Evolutionary conservation across 139 green algal genomes (phyloP), one percentile per base, ranked within the genome.

Genomic region (Diplosphaera chodatii): DNA sequence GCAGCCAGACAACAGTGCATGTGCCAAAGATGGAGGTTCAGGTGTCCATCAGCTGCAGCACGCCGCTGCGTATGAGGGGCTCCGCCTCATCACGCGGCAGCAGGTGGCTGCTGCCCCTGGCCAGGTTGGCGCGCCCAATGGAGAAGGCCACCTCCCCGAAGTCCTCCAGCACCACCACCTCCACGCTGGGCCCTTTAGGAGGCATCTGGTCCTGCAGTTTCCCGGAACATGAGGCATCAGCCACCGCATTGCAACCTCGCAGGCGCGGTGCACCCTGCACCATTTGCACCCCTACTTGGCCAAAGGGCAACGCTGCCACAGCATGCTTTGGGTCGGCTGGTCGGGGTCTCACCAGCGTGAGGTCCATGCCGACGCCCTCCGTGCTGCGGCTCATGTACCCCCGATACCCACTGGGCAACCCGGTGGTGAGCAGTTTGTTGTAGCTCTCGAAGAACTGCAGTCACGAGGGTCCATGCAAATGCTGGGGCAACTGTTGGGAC

Each of bases 121-220:
- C 32, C 72, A 86, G 66, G 34, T 34, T 71, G 8, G 86, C 82
- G 32, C 68, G 71, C 25, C 82, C 82, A 37, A 64, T 78, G 55
- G n/a, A 74, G 63, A 87, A 86, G 22, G 77, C 64, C 13, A 83
- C 80, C 1, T 87, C 80, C 5, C 69, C 70, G 66, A 84, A 84
- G 34, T 88, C 83, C 15, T 74, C 66, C 69, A 89, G 66, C 31
- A 85, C 81, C 20, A 71, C 67, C 27, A 88, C 81, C 63, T 87
- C 71, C 4, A 88, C 74, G 55, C 73, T 80, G 2, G 83, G 83
- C 64, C 84, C 83, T 29, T 87, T 78, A 0, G 83, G 83, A 4
- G 83, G 83, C 20, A 62, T 32, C 64, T 73, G 62, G 55, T 88
- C 83, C 80, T n/a, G n/a, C n/a, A n/a, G n/a, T n/a, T n/a, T n/a